phyloP scores from a whole-genome alignment of 148 eudicot genomes.

The Fagopyrum esculentum region DNA sequence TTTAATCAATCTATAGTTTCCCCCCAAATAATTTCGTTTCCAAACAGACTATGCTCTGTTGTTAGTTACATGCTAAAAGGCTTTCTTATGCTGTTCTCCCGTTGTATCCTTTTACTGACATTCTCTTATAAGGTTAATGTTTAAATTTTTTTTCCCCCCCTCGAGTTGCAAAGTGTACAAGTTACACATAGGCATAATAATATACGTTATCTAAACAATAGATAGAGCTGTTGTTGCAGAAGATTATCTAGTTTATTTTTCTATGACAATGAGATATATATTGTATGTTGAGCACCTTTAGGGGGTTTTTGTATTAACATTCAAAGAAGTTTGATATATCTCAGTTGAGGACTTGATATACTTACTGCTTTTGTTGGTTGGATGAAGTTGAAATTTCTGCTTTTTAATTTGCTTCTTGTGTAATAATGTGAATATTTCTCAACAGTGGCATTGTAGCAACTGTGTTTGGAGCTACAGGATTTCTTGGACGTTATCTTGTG shows the following conservation, averaged over 20 bases:
- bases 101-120: too few relatives aligned
- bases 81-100: background rate
- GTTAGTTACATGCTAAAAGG: background rate
- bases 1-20: too few relatives aligned
- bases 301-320: background rate
- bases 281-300: background rate
- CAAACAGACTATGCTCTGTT: background rate
- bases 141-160: too few relatives aligned
- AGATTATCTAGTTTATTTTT: too few relatives aligned
- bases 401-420: background rate
- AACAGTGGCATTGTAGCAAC: conserved; percentile 89
- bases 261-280: background rate
- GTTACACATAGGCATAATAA: too few relatives aligned
- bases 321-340: background rate
- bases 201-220: too few relatives aligned
- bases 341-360: background rate
- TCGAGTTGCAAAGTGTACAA: too few relatives aligned
- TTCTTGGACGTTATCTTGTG: conserved; percentile 90
- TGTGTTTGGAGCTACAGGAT: conserved; percentile 96
- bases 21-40: background rate
- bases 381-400: background rate
- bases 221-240: too few relatives aligned
- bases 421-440: conserved; percentile 11
- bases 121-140: too few relatives aligned
- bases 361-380: background rate